Evolutionary conservation across 805 yeast species (phyloP).

Genomic region (Saccharomycopsis javanensis): DNA sequence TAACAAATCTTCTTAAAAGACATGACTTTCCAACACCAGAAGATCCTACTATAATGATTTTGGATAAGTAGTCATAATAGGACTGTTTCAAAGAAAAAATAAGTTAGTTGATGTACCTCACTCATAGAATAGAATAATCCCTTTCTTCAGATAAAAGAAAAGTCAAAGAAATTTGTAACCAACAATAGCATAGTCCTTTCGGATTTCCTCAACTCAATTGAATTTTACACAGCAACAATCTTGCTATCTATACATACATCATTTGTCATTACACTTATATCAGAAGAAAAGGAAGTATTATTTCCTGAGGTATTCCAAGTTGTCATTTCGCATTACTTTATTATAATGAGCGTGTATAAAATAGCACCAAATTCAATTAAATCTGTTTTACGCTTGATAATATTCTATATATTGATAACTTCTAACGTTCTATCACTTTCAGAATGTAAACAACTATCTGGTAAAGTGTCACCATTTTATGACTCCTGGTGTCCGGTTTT

Average conservation of each 20-base stretch:
- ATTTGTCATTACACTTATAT: neutral
- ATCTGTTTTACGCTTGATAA: too few relatives aligned
- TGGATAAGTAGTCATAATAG: conserved; percentile 29
- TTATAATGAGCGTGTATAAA: neutral
- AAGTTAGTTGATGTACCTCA: neutral
- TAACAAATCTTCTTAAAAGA: conserved; percentile 29
- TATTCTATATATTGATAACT: too few relatives aligned
- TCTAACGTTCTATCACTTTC: too few relatives aligned
- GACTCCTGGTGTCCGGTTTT: too few relatives aligned
- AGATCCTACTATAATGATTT: conserved; percentile 35
- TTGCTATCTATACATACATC: neutral
- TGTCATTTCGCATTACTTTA: neutral
- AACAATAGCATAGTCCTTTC: too few relatives aligned
- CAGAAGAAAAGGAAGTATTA: neutral
- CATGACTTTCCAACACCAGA: conserved; percentile 37
- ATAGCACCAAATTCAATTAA: neutral
- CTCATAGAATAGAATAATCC: too few relatives aligned
- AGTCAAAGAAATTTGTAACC: too few relatives aligned
- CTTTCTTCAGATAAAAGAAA: too few relatives aligned
- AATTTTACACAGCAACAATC: neutral
- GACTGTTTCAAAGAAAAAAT: neutral
- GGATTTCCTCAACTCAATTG: too few relatives aligned
- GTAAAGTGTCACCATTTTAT: too few relatives aligned
- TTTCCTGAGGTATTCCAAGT: neutral
- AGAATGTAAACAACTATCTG: too few relatives aligned